Base-by-base conservation (phyloP, 306 rosid species). In the Gleditsia sinensis region DNA sequence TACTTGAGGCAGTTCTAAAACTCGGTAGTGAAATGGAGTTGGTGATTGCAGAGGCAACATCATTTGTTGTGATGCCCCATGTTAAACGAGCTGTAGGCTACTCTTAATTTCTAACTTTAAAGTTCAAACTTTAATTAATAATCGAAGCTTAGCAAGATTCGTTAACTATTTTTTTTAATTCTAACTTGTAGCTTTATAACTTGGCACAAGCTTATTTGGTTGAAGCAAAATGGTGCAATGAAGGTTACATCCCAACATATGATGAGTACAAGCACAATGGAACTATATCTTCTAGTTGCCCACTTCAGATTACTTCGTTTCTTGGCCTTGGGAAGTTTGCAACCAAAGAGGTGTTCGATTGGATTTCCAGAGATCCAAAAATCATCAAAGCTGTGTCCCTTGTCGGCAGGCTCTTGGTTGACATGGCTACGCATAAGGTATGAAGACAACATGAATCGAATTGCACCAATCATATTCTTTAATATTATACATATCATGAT, bases 391-490 rank as follows among this genome's bases (percentile, higher is more conserved):
- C 81, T 71, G 33, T 59, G 7, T 0, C 80, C 4, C 0, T 72
- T 27, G 10, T 69, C 65, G 3, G 13, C 0, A 58, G 91, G 37
- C 19, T 77, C 7, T 8, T 55, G 51, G 69, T 77, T 72, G 88
- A 87, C 30, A 45, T 74, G 0, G 75, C 14, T 33, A 34, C 83
- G 7, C 85, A 84, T 40, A 74, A 81, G 88, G 88, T 78, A 78
- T 7, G 17, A 3, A 14, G 3, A 40, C 46, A 9, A 9, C 11
- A 37, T 37, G 11, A 37, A 37, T 37, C 6, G 2, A 11, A 20
- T 7, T 5, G 20, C 16, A 5, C 10, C 21, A 13, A 37, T 37
- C n/a, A n/a, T n/a, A n/a, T n/a, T n/a, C n/a, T n/a, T n/a, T n/a
- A n/a, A n/a, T n/a, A n/a, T n/a, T n/a, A n/a, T n/a, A n/a, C n/a